Percentiles rank a stretch among this genome's conserved stretches.
Evolutionary conservation across 768 basidiomycete species (phyloP).

Genomic region (Exsudoporus frostii): DNA sequence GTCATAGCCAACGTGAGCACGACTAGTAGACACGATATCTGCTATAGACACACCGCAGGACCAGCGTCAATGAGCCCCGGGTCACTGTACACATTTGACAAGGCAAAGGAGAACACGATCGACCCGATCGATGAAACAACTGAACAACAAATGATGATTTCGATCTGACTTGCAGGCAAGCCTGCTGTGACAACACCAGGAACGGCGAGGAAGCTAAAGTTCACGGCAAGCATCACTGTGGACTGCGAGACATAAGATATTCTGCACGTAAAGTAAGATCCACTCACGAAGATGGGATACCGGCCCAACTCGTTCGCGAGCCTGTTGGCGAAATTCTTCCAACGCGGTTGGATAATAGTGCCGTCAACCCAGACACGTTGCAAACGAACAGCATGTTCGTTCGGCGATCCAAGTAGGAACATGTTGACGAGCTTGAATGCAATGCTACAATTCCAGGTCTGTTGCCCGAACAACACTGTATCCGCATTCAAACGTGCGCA

Average conservation of each 20-base stretch:
- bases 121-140: constrained; percentile 11
- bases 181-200: not conserved
- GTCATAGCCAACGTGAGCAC: not conserved
- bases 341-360: constrained; percentile 9
- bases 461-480: constrained; percentile 4
- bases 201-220: constrained; percentile 15
- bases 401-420: constrained; percentile 4
- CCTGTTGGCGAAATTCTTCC: constrained; percentile 11
- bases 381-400: constrained; percentile 10
- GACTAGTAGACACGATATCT: no score
- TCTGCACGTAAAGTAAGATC: not conserved
- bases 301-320: constrained; percentile 3
- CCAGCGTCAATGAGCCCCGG: constrained; percentile 1
- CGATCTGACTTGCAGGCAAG: not conserved
- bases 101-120: constrained; percentile 17
- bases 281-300: constrained; percentile 13
- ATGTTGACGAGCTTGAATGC: not conserved
- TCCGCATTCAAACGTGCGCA: constrained; percentile 12
- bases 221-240: constrained; percentile 16
- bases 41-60: constrained; percentile 3
- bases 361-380: constrained; percentile 15
- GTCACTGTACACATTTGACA: no score
- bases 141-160: constrained; percentile 13
- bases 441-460: constrained; percentile 1
- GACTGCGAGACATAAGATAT: constrained; percentile 4